Evolutionary conservation across 352 stramenopile species (phyloP), one percentile per base, ranked within the genome.

Genomic region (Pythium angustatum): DNA sequence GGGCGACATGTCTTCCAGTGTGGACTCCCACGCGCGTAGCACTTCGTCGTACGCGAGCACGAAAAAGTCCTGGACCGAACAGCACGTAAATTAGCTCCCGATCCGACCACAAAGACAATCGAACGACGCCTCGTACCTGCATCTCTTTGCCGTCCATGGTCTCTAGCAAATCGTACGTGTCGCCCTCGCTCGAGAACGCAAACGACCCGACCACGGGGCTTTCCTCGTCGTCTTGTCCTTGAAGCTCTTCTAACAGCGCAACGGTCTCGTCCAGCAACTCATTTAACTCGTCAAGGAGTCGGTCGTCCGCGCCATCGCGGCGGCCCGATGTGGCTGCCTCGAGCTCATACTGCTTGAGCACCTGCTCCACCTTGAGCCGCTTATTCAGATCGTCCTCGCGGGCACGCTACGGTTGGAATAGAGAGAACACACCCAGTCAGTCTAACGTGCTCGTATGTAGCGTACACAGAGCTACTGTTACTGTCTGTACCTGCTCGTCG

Each of bases 71-170:
- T 90, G n/a, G n/a, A 41, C 27, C 40, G 15, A 24, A 45, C 55
- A 47, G 34, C 38, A 22, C 21, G 34, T 59, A 21, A 48, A 17
- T 48, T 3, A 19, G 0, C 5, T 28, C n/a, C 50, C 17, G 17
- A 8, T 28, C 4, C 5, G 38, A 10, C 17, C 10, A 36, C 12
- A 19, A 31, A 5, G 1, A 15, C 22, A 26, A 10, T 5, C 12
- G 19, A 45, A 11, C 2, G 21, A 15, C 26, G 21, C 3, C 34
- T 59, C 51, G 5, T 36, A 89, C 79, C 78, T 91, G 88, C 15
- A 93, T 63, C 44, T 88, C 79, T 34, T 83, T 78, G 34, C 81
- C 83, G 52, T 90, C 71, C 81, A 93, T 89, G 27, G 63, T 77
- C 64, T 90, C 77, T 14, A 93, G 69, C 43, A 79, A 49, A 52